phyloP scores from a whole-genome alignment of 495 filamentous ascomycete species.

The Penicillium lividum region DNA sequence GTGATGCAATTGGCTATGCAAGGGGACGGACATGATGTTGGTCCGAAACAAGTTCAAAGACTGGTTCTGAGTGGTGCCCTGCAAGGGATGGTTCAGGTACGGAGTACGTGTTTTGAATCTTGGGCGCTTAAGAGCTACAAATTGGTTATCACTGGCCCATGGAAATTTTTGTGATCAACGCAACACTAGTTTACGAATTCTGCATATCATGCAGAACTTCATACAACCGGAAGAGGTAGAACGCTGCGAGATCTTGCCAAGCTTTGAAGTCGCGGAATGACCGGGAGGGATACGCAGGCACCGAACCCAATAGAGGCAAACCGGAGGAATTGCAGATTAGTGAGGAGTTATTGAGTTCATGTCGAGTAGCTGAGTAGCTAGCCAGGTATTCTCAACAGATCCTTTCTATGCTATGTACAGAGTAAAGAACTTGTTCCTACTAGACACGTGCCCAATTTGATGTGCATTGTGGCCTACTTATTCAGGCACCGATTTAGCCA shows the following conservation, averaged over 20 bases:
- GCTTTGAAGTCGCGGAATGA: neutral
- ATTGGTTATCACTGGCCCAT: neutral
- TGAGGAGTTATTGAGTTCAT: neutral
- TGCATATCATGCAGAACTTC: neutral
- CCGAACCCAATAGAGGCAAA: neutral
- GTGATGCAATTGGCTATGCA: constrained; percentile 26
- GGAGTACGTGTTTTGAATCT: constrained; percentile 19
- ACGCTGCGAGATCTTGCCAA: neutral
- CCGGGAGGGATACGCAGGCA: neutral
- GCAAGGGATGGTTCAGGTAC: constrained; percentile 35
- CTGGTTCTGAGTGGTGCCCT: constrained; percentile 14
- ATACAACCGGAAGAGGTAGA: neutral
- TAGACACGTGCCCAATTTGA: neutral
- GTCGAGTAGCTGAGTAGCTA: too few species aligned
- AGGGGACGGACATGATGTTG: constrained; percentile 17
- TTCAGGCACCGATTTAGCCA: neutral
- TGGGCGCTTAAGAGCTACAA: neutral
- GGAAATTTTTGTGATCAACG: neutral
- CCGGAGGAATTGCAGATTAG: neutral
- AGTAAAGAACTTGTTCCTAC: neutral
- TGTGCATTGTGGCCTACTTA: neutral
- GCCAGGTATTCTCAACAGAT: too few species aligned
- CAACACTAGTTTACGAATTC: neutral
- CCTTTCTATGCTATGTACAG: too few species aligned
- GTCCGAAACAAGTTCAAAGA: constrained; percentile 11